A percentile compares a stretch with the other conserved stretches of the same genome.
Conservation (phyloP, 306 rosid genomes). For the Senna tora region DNA sequence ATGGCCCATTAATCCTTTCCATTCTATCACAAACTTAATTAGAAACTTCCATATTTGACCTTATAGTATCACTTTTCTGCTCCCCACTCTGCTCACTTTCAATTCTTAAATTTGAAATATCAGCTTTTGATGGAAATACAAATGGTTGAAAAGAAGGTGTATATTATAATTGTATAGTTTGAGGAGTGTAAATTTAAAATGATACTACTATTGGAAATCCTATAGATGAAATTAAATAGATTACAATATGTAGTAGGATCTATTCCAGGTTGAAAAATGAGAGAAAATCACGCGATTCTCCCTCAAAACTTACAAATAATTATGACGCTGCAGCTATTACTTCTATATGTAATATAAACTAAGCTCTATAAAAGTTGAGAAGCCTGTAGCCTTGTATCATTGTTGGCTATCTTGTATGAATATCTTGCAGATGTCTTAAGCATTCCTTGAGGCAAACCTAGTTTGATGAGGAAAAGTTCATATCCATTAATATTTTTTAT, state of each 20-base stretch:
- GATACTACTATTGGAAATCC: neutral
- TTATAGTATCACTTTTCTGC: neutral
- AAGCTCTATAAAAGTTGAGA: conserved; percentile 17
- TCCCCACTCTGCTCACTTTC: neutral
- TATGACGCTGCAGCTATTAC: conserved; percentile 28
- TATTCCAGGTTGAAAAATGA: conserved; percentile 24
- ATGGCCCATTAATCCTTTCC: neutral
- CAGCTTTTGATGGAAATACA: conserved; percentile 22
- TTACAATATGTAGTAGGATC: conserved; percentile 9
- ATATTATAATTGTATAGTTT: neutral
- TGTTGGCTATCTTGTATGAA: conserved; percentile 21
- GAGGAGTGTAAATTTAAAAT: neutral
- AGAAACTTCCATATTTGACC: neutral
- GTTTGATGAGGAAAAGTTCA: neutral
- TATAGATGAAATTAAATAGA: neutral
- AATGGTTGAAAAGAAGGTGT: neutral
- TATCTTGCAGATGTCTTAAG: conserved; percentile 10
- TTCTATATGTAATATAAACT: conserved; percentile 15
- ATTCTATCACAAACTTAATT: neutral
- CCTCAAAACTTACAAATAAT: neutral
- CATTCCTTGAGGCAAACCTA: neutral
- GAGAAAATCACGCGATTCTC: conserved; percentile 7
- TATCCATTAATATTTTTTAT: too few relatives aligned
- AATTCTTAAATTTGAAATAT: conserved; percentile 7
- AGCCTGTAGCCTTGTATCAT: neutral